A percentile compares a stretch with the other conserved stretches of the same genome.
phyloP scores from a whole-genome alignment of 129 eudicot species.

The Flaveria bidentis region DNA sequence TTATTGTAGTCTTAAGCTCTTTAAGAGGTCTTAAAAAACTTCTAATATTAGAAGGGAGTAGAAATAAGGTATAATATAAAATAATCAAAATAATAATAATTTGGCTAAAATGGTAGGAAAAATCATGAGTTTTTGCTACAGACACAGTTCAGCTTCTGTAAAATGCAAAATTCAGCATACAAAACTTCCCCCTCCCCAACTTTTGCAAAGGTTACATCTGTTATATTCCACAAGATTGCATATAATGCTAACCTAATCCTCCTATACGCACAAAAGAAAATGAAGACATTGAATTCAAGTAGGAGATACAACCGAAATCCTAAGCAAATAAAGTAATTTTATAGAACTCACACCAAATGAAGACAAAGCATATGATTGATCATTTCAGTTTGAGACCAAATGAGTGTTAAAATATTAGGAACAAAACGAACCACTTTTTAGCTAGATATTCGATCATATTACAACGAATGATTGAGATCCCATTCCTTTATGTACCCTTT shows the following conservation, averaged over 20 bases:
- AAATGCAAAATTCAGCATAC: no score
- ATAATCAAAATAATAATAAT: no score
- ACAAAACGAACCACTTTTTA: not conserved
- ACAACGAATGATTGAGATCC: not conserved
- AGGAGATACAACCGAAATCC: not conserved
- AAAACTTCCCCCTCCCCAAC: not conserved
- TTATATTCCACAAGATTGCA: slow-evolving; percentile 1
- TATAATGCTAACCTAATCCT: slow-evolving; percentile 1
- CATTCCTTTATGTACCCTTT: not conserved
- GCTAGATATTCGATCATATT: not conserved
- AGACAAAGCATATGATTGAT: slow-evolving; percentile 5
- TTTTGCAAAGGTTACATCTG: not conserved
- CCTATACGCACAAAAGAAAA: not conserved
- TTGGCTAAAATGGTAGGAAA: no score
- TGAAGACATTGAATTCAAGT: not conserved
- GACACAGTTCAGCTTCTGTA: no score
- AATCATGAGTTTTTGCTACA: no score
- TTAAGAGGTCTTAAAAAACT: no score
- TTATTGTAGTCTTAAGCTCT: no score
- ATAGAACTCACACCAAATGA: not conserved
- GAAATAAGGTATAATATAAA: no score
- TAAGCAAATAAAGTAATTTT: not conserved
- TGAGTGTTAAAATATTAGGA: not conserved
- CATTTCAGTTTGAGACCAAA: slow-evolving; percentile 5
- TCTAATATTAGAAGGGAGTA: no score